These are phyloP conservation scores for Ustilago xerochloae DNA, from an alignment of 1,284 basidiomycete genomes.

Conservation along the genomic window DNA sequence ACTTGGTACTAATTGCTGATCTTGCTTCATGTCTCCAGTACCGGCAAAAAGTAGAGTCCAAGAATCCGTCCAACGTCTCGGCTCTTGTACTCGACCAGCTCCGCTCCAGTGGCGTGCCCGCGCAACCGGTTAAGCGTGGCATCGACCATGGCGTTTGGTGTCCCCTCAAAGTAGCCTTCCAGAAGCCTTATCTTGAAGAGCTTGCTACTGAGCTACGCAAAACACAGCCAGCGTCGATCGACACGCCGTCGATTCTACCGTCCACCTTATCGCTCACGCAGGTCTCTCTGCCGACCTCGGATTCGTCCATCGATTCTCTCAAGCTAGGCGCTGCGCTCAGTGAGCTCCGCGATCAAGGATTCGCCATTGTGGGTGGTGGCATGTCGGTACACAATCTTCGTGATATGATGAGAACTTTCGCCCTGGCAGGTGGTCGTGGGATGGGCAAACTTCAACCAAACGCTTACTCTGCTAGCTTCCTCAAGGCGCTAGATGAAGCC, in stretches of 20 bases:
- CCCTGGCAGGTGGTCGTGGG: constrained; percentile 11
- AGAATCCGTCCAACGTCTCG: constrained; percentile 55
- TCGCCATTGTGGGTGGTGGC: constrained; percentile 54
- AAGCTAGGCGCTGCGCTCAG: constrained; percentile 69
- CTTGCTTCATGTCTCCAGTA: constrained; percentile 53
- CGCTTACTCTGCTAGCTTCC: constrained; percentile 30
- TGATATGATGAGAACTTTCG: constrained; percentile 32
- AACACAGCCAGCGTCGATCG: constrained; percentile 10
- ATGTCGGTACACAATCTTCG: constrained; percentile 61
- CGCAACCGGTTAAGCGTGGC: constrained; percentile 61
- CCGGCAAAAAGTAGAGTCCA: constrained; percentile 65
- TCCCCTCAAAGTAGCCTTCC: constrained; percentile 70
- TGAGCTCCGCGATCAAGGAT: constrained; percentile 60
- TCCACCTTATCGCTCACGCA: constrained; percentile 68
- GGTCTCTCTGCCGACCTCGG: constrained; percentile 69
- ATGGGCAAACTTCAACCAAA: constrained; percentile 1
- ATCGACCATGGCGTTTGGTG: constrained; percentile 71
- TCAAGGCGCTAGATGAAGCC: constrained; percentile 33
- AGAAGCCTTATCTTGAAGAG: constrained; percentile 33
- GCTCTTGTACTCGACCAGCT: constrained; percentile 61
- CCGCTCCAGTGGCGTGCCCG: constrained; percentile 35
- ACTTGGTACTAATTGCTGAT: background rate
- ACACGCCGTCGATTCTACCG: constrained; percentile 47
- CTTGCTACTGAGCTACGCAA: constrained; percentile 18
- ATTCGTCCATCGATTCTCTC: constrained; percentile 57